Percentiles rank a stretch among this genome's conserved stretches.
Conservation (phyloP, 1,284 basidiomycete species). For the Exobasidium rhododendri region DNA sequence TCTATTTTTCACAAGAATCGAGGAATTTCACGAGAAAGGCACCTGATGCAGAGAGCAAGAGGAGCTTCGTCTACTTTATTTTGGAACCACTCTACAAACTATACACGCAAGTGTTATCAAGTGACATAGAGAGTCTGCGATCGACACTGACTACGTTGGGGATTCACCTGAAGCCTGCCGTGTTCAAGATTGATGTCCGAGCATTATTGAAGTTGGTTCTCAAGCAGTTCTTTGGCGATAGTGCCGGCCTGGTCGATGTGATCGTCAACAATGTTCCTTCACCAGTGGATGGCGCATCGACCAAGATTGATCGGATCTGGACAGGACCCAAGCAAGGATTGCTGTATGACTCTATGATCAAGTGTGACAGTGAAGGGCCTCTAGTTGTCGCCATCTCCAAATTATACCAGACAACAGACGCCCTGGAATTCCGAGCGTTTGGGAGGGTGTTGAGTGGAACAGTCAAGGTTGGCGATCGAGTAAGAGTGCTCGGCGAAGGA, state of each 20-base stretch:
- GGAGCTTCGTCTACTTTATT: conserved; percentile 94
- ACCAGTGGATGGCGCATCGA: conserved; percentile 67
- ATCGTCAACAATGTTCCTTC: conserved; percentile 85
- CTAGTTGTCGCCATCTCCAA: conserved; percentile 90
- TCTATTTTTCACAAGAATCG: conserved; percentile 78
- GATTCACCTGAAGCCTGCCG: conserved; percentile 84
- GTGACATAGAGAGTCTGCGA: conserved; percentile 79
- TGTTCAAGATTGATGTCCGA: conserved; percentile 97
- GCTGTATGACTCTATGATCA: conserved; percentile 69
- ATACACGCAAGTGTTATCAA: conserved; percentile 86
- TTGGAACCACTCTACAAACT: conserved; percentile 96
- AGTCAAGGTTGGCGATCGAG: conserved; percentile 71
- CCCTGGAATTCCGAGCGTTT: conserved; percentile 90
- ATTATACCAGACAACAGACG: conserved; percentile 91
- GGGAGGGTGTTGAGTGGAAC: conserved; percentile 93
- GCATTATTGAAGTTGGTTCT: conserved; percentile 89
- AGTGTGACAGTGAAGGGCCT: conserved; percentile 78
- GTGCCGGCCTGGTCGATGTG: conserved; percentile 85
- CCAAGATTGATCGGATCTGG: conserved; percentile 63
- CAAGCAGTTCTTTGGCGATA: conserved; percentile 86
- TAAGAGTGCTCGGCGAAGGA: conserved; percentile 96
- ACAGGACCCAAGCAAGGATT: conserved; percentile 28
- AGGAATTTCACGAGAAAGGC: conserved; percentile 87
- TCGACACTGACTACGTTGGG: conserved; percentile 74
- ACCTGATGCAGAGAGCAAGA: conserved; percentile 72